These are phyloP conservation scores for Viola pubescens DNA, from an alignment of 441 rosid species.

Conservation along the genomic window DNA sequence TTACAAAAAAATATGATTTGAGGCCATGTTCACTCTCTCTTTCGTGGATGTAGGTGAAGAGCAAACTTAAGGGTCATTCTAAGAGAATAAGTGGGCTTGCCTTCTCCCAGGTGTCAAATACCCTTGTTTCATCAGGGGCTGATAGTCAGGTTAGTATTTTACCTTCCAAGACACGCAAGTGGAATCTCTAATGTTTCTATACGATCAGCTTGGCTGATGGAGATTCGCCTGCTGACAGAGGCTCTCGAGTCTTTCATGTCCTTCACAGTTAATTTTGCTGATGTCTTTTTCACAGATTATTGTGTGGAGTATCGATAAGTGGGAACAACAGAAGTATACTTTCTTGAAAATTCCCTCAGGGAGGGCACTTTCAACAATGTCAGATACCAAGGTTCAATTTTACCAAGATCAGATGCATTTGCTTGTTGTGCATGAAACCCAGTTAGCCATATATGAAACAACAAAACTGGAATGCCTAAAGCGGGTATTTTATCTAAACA, in stretches of 20 bases:
- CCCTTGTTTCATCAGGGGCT: slow-evolving; percentile 48
- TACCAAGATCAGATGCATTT: slow-evolving; percentile 46
- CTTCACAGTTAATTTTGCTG: too few relatives aligned
- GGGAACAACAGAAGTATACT: slow-evolving; percentile 38
- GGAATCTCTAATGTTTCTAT: background rate
- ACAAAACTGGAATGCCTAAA: slow-evolving; percentile 35
- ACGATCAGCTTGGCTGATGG: background rate
- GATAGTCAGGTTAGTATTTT: slow-evolving; percentile 41
- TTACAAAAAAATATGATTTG: background rate
- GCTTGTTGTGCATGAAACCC: slow-evolving; percentile 40
- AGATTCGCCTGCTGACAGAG: too few relatives aligned
- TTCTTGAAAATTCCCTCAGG: slow-evolving; percentile 39
- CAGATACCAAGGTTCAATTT: slow-evolving; percentile 49
- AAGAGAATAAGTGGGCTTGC: slow-evolving; percentile 51
- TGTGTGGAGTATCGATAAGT: slow-evolving; percentile 43
- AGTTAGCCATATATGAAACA: slow-evolving; percentile 40
- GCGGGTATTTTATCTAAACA: slow-evolving; percentile 26
- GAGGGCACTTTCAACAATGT: slow-evolving; percentile 21
- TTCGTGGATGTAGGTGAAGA: slow-evolving; percentile 23
- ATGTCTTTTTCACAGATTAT: slow-evolving; percentile 28
- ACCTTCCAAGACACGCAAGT: slow-evolving; percentile 1
- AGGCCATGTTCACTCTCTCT: slow-evolving; percentile 7
- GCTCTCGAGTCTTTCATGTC: too few relatives aligned
- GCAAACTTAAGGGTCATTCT: slow-evolving; percentile 46
- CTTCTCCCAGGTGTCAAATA: slow-evolving; percentile 36